Percentiles rank a stretch among this genome's conserved stretches.
Evolutionary conservation across 1,284 basidiomycete genomes (phyloP).

Genomic region (Cronartium quercuum): DNA sequence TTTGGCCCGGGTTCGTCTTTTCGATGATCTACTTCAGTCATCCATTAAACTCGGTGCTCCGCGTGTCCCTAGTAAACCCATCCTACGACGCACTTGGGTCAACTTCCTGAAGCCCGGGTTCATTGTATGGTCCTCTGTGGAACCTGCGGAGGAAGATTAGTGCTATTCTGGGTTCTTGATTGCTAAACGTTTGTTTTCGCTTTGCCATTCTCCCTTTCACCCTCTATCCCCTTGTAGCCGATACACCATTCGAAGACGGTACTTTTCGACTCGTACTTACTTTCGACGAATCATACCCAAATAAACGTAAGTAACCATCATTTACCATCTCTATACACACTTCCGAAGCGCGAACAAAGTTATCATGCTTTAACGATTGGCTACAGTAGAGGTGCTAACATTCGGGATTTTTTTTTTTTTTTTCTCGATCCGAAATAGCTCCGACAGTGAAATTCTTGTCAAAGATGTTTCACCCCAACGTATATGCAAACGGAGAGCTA

Average conservation of each 20-base stretch:
- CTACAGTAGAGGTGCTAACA: too few relatives aligned
- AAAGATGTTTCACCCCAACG: slow-evolving; percentile 98
- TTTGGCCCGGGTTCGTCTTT: slow-evolving; percentile 81
- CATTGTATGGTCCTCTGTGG: too few relatives aligned
- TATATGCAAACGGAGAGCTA: slow-evolving; percentile 94
- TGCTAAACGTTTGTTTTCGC: not conserved
- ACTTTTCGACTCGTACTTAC: slow-evolving; percentile 93
- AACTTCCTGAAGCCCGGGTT: not conserved
- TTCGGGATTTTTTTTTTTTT: not conserved
- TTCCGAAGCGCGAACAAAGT: too few relatives aligned
- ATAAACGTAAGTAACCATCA: slow-evolving; percentile 59
- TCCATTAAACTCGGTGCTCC: not conserved
- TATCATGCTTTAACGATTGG: too few relatives aligned
- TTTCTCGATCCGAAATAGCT: slow-evolving; percentile 46
- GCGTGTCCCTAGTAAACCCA: not conserved
- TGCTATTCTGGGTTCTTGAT: too few relatives aligned
- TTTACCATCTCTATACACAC: not conserved
- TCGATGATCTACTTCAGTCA: not conserved
- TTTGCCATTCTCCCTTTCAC: not conserved
- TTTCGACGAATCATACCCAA: slow-evolving; percentile 96
- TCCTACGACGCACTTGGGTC: not conserved
- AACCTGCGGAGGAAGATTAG: too few relatives aligned
- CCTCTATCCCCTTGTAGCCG: slow-evolving; percentile 57
- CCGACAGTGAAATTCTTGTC: slow-evolving; percentile 94
- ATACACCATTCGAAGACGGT: slow-evolving; percentile 97